These are phyloP conservation scores for Candida vartiovaarae DNA, from an alignment of 805 yeast species.

Conservation along the genomic window DNA sequence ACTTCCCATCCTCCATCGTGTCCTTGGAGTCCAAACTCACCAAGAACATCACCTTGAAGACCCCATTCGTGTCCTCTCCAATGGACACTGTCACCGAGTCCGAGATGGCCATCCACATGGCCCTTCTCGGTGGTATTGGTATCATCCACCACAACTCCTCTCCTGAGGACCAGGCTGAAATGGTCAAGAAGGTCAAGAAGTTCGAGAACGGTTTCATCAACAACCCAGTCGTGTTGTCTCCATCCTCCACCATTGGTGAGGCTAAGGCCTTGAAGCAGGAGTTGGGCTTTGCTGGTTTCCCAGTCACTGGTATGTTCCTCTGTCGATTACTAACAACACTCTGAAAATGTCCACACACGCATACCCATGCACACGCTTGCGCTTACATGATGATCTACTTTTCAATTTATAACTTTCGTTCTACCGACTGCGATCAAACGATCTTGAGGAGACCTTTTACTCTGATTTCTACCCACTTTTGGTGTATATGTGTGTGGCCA, in stretches of 20 bases:
- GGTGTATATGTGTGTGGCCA: neutral
- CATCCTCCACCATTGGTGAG: slow-evolving; percentile 71
- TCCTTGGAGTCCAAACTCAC: slow-evolving; percentile 81
- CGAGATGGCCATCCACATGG: slow-evolving; percentile 98
- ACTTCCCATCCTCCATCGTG: slow-evolving; percentile 76
- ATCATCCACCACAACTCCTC: slow-evolving; percentile 96
- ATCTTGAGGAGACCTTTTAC: slow-evolving; percentile 77
- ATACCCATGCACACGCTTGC: no score
- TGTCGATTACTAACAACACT: slow-evolving; percentile 1
- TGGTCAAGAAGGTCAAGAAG: slow-evolving; percentile 95
- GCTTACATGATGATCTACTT: slow-evolving; percentile 45
- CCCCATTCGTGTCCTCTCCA: slow-evolving; percentile 96
- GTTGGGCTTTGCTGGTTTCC: slow-evolving; percentile 95
- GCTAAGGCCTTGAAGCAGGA: slow-evolving; percentile 61
- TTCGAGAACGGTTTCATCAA: slow-evolving; percentile 96
- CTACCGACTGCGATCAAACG: slow-evolving; percentile 97
- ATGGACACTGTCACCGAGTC: slow-evolving; percentile 99
- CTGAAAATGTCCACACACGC: no score
- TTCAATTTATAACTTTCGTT: slow-evolving; percentile 87
- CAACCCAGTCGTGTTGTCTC: slow-evolving; percentile 83
- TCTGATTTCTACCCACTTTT: slow-evolving; percentile 27
- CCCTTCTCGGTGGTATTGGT: slow-evolving; percentile 97
- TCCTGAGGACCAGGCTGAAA: slow-evolving; percentile 95
- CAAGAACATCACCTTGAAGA: slow-evolving; percentile 81
- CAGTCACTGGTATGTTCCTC: slow-evolving; percentile 91